Evolutionary conservation across 495 filamentous ascomycete genomes (phyloP).

Genomic region (Tuber aestivum): DNA sequence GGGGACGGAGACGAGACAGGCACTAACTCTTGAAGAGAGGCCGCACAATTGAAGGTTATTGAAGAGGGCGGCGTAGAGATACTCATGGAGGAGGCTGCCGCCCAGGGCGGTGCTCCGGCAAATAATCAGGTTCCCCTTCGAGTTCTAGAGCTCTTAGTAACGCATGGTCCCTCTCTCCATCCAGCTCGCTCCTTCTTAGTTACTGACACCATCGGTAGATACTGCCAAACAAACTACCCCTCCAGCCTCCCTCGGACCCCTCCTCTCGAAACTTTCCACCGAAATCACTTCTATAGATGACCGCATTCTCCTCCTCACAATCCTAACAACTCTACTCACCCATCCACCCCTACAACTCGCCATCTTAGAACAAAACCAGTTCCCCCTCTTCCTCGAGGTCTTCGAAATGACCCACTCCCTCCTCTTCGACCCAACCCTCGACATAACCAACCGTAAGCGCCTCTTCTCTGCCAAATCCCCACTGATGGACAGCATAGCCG

Average conservation of each 20-base stretch:
- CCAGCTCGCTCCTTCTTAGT: not conserved
- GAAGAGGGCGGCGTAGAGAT: slow-evolving; percentile 45
- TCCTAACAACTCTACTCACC: slow-evolving; percentile 35
- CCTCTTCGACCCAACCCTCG: slow-evolving; percentile 29
- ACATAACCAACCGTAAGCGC: slow-evolving; percentile 42
- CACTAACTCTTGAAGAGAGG: slow-evolving; percentile 45
- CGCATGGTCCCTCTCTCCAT: slow-evolving; percentile 23
- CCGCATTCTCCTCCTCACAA: slow-evolving; percentile 37
- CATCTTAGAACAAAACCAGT: slow-evolving; percentile 35
- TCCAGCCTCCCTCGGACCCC: slow-evolving; percentile 12
- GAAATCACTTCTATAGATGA: slow-evolving; percentile 30
- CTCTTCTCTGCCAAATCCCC: slow-evolving; percentile 41
- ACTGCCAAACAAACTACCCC: slow-evolving; percentile 31
- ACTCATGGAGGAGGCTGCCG: slow-evolving; percentile 50
- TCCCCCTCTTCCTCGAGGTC: slow-evolving; percentile 27
- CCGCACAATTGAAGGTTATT: slow-evolving; percentile 52
- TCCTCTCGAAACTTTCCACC: slow-evolving; percentile 23
- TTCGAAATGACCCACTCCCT: slow-evolving; percentile 36
- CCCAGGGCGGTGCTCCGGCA: slow-evolving; percentile 45
- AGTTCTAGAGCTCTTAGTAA: slow-evolving; percentile 32
- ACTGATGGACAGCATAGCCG: slow-evolving; percentile 45
- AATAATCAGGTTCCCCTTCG: slow-evolving; percentile 33
- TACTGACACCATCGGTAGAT: slow-evolving; percentile 17
- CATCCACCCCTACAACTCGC: slow-evolving; percentile 29
- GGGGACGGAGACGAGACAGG: not conserved